Evolutionary conservation across 305 asterid genomes (phyloP).

Genomic region (Ajuga reptans): DNA sequence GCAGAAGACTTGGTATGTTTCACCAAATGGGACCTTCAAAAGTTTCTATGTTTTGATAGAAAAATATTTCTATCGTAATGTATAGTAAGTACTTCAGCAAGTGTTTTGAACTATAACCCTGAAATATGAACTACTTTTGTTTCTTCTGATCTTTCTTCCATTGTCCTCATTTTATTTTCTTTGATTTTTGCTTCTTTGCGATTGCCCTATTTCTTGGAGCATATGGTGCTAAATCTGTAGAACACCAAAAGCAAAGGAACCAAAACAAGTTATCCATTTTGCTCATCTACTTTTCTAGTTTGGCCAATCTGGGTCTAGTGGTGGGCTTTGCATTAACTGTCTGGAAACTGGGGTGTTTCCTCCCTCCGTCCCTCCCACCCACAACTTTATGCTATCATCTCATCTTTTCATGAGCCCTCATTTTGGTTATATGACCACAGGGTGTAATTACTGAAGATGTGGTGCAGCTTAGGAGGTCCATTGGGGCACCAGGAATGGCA

Average conservation of each 20-base stretch:
- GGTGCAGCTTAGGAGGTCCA: constrained; percentile 76
- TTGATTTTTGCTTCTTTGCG: not conserved
- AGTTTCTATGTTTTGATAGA: not conserved
- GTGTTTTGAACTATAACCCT: not conserved
- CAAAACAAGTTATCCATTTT: not conserved
- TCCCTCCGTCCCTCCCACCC: not conserved
- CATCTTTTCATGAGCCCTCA: constrained; percentile 6
- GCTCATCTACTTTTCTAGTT: not conserved
- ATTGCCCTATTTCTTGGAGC: not conserved
- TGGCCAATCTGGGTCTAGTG: not conserved
- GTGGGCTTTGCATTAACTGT: not conserved
- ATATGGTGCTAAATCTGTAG: not conserved
- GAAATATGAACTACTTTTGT: not conserved
- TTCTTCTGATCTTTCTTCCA: not conserved
- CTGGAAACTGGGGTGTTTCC: not conserved
- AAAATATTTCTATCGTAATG: not conserved
- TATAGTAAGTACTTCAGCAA: not conserved
- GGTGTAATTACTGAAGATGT: constrained; percentile 94
- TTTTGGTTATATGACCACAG: constrained; percentile 35
- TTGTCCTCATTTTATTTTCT: not conserved
- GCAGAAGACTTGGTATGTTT: constrained; percentile 93
- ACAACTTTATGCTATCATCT: not conserved
- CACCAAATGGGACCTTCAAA: not conserved
- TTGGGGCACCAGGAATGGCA: constrained; percentile 98
- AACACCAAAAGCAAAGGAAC: not conserved